Base-by-base conservation (phyloP, 768 basidiomycete genomes). In the Termitomyces sp. region DNA sequence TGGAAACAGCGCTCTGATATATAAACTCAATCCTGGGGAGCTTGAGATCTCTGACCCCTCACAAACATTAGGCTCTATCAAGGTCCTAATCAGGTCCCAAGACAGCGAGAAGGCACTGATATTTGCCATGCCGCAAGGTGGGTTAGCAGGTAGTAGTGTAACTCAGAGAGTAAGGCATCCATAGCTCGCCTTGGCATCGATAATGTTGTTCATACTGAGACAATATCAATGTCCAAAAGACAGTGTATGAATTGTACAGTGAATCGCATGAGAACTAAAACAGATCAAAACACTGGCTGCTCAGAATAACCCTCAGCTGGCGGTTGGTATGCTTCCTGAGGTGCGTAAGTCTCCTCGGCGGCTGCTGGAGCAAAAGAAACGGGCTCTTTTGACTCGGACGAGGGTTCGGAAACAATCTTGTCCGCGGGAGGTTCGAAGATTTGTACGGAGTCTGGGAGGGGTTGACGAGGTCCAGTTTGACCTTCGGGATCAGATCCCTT, bases 401-500 rank as follows among this genome's bases (percentile, higher is more conserved):
- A 83, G 50, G 94, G 94, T 72, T 94, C 92, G 52, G 85, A 84
- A 63, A 93, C 83, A 63, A 91, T 79, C 74, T 98, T 96, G 80
- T 96, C 92, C 65, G 92, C 80, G 45, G 91, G 91, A 43, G 90
- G 94, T 70, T 95, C 93, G 69, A 84, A 71, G 68, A 98, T 91
- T 67, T 85, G 84, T 69, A 99, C 95, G 63, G 88, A 88, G 72
- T 98, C 97, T 54, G 97, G 97, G 52, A 98, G 88, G 63, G 94
- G 93, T 73, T 92, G 94, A 75, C 82, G 81, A 67, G 95, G 97
- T 47, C 97, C 97, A 47, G 80, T 75, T 59, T 83, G 82, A 60
- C 97, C 97, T 70, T 94, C 90, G 40, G 94, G 93, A 73, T 99
- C 97, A 72, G 80, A 88, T 52, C 88, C 92, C 77, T 96, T 95